phyloP scores from a whole-genome alignment of 257 asterid genomes.

The Solanum pennellii region DNA sequence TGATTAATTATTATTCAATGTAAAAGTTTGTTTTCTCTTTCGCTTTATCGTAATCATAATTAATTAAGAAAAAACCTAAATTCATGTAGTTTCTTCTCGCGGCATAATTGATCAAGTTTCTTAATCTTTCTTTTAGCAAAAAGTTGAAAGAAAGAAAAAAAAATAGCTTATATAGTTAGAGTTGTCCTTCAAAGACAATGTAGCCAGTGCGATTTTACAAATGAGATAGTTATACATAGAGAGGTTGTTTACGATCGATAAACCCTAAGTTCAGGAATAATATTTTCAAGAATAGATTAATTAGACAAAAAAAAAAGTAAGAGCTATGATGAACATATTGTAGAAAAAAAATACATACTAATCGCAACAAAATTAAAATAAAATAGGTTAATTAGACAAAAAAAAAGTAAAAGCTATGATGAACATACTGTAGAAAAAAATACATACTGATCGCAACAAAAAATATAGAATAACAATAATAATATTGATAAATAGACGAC shows the following conservation, averaged over 20 bases:
- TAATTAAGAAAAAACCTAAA: background rate
- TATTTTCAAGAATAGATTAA: no score
- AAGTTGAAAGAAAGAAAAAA: background rate
- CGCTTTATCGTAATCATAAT: background rate
- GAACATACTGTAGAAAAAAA: no score
- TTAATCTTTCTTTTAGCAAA: background rate
- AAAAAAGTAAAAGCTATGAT: no score
- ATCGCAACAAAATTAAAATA: background rate
- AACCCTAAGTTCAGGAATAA: rapidly evolving
- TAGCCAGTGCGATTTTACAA: background rate
- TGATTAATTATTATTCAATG: background rate
- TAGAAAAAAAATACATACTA: no score
- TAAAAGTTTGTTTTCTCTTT: background rate
- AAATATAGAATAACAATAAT: no score
- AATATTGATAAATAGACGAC: background rate
- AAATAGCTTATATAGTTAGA: background rate
- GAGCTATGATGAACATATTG: no score
- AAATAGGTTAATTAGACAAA: no score
- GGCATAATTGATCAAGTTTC: background rate
- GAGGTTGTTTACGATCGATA: no score
- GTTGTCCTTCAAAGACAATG: background rate
- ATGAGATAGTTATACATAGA: no score
- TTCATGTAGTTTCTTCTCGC: background rate
- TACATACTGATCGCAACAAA: no score
- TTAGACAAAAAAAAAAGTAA: no score